These are phyloP conservation scores for Mycena metata DNA, from an alignment of 768 basidiomycete species.

Conservation along the genomic window DNA sequence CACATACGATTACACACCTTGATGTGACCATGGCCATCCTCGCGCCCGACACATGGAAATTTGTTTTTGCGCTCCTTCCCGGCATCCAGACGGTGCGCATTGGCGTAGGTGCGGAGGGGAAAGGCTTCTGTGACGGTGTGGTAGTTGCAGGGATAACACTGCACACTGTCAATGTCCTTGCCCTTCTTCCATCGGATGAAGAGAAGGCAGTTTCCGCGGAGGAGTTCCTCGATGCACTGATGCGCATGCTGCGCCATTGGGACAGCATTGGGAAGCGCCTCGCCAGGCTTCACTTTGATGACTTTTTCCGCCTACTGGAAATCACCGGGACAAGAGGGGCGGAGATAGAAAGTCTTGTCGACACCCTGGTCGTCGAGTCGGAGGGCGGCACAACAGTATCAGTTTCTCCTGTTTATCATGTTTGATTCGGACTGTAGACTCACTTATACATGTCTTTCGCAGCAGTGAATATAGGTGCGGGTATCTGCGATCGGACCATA, in stretches of 20 bases:
- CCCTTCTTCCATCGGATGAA: slow-evolving; percentile 5
- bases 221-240: slow-evolving; percentile 11
- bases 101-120: slow-evolving; percentile 14
- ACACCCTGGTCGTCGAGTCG: too few relatives aligned
- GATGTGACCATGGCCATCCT: slow-evolving; percentile 12
- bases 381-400: too few relatives aligned
- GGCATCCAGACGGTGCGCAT: slow-evolving; percentile 15
- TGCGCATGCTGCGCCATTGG: slow-evolving; percentile 14
- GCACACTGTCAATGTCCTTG: slow-evolving; percentile 8
- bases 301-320: slow-evolving; percentile 8
- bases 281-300: slow-evolving; percentile 11
- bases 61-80: slow-evolving; percentile 8
- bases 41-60: slow-evolving; percentile 7
- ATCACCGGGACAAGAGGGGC: slow-evolving; percentile 9
- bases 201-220: slow-evolving; percentile 10
- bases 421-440: too few relatives aligned
- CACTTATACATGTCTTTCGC: too few relatives aligned
- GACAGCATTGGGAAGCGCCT: slow-evolving; percentile 13
- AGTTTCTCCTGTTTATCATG: too few relatives aligned
- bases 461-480: too few relatives aligned
- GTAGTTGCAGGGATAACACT: slow-evolving; percentile 9
- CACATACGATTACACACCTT: slow-evolving; percentile 12
- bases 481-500: too few relatives aligned
- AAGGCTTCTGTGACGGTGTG: slow-evolving; percentile 13
- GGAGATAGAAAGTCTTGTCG: slow-evolving; percentile 11